Base-by-base conservation (phyloP, 768 basidiomycete genomes). In the Coprinopsis cinerea region DNA sequence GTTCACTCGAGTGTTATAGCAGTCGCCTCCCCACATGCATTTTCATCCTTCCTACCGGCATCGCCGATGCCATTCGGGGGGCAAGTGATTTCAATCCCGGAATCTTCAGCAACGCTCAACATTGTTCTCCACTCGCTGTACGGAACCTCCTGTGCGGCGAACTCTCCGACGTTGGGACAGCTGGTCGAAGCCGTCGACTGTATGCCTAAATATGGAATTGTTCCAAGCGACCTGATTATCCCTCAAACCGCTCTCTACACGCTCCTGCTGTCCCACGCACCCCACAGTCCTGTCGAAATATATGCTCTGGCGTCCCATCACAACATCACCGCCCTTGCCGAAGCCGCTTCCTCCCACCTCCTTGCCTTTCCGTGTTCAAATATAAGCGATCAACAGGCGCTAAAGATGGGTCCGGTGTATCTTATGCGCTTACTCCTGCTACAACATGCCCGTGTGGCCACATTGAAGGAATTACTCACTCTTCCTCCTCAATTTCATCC, bases 111-210 rank as follows among this genome's bases (percentile, higher is more conserved):
- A 0, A 63, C 74, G 4, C 60, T 82, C 49, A 81, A 78, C 51
- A 60, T 82, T 53, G 53, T 83, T 20, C 62, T 83, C 24, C 78
- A 82, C 56, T 59, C 70, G 14, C 54, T 79, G 23, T 82, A 83
- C 54, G 62, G 69, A 48, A 60, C 73, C 44, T 65, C 77, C 17
- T 73, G 69, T 53, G 63, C 72, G 17, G 76, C 74, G 40, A 76
- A 76, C 57, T 65, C 71, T 6, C 79, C 80, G 7, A 61, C 71
- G 15, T 65, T 76, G 25, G 69, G 75, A 27, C 68, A 69, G 13
- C 63, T 83, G 39, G 55, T 66, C 36, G 56, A 61, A 2, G 74
- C 78, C 9, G 64, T 81, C 22, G 61, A 65, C 48, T 57, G 61
- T 14, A 55, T 65, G 57, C 57, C 57, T 2, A 37, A 24, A 9